Base-by-base conservation (phyloP, 257 asterid species). In the Solanum habrochaites region DNA sequence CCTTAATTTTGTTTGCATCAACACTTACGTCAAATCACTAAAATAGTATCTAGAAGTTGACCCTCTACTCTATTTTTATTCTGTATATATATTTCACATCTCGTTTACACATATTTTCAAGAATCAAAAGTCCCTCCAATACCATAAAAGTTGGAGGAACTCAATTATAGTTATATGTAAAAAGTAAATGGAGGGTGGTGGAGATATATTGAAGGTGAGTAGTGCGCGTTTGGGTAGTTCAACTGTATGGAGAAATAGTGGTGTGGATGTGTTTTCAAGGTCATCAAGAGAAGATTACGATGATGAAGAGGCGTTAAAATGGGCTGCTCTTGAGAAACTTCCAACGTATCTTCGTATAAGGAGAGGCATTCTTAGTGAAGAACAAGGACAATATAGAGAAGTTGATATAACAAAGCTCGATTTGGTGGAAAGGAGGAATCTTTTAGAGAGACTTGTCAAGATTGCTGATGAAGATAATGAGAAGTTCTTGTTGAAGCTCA, bases 291-390 rank as follows among this genome's bases (percentile, higher is more conserved):
- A 93, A 37, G 92, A 39, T 15, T 94, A 94, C 6, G 94, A 95
- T 40, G 98, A 96, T 84, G 99, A 96, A 83, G 99, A 95, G 58
- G 98, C 99, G 3, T 87, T 96, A 83, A 95, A 90, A 85, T 96
- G 99, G 99, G 99, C 99, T 8, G 94, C 98, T 27, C 69, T 95
- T 82, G 98, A 96, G 90, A 95, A 91, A 77, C 95, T 96, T 15
- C 98, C 99, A 0, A 96, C 99, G 0, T 89, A 91, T 89, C 91
- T 93, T 32, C 94, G 98, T 29, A 88, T 96, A 74, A 86, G 92
- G 86, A 92, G 95, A 88, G 99, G 98, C 16, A 89, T 96, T 37
- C 91, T 94, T 4, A 85, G 92, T 25, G 96, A 89, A 86, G 94
- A 87, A 47, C 82, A 92, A 69, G 99, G 98, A 0, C 89, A 89